Evolutionary conservation across 2,329 filamentous ascomycete species (phyloP).

Genomic region (Aspergillus neoniger): DNA sequence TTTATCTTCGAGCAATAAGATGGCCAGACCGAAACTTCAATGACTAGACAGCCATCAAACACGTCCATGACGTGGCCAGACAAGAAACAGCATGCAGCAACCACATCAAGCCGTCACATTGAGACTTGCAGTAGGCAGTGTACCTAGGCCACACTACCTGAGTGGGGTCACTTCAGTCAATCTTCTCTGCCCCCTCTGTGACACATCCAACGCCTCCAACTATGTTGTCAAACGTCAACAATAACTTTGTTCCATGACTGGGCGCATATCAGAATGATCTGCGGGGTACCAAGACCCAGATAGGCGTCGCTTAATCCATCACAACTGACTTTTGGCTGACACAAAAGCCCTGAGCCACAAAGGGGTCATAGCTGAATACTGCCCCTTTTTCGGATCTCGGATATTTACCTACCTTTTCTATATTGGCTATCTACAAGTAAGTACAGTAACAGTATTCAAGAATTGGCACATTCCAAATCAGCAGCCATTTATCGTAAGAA

Average conservation of each 20-base stretch:
- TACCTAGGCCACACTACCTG: neutral
- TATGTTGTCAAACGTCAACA: neutral
- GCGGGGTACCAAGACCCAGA: neutral
- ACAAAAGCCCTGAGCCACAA: neutral
- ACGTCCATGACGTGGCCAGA: neutral
- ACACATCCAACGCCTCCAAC: neutral
- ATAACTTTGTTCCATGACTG: conserved; percentile 5
- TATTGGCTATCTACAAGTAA: too few species aligned
- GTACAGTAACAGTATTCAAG: too few species aligned
- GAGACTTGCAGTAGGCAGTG: neutral
- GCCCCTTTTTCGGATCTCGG: neutral
- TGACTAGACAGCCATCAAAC: neutral
- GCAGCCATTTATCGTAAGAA: too few species aligned
- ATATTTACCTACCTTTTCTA: neutral
- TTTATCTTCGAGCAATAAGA: neutral
- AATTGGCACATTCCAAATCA: too few species aligned
- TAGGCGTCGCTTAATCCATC: neutral
- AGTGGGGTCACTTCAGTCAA: neutral
- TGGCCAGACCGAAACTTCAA: neutral
- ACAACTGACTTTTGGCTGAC: neutral
- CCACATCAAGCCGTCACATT: neutral
- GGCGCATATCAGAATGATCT: conserved; percentile 1
- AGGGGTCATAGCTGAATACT: neutral
- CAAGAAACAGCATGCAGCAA: neutral
- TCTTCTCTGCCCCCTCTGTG: neutral